Conservation (phyloP, 2,329 filamentous ascomycete species). For the Penicillium concentricum region DNA sequence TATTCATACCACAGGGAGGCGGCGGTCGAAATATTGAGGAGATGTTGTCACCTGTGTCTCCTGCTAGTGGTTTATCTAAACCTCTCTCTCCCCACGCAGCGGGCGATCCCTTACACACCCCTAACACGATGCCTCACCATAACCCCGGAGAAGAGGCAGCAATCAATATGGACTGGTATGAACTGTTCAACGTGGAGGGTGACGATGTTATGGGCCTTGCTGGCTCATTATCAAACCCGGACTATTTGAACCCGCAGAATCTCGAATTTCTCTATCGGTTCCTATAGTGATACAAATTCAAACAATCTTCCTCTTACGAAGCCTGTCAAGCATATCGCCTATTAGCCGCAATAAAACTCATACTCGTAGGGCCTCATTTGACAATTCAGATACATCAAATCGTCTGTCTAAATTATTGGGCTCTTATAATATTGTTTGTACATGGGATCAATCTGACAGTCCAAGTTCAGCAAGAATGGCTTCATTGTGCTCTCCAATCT, state of each 20-base stretch:
- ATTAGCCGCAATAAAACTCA: background rate
- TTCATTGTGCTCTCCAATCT: conserved; percentile 53
- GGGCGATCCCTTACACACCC: conserved; percentile 6
- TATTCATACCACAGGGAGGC: background rate
- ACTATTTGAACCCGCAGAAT: conserved; percentile 32
- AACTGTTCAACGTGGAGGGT: conserved; percentile 30
- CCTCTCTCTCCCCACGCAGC: background rate
- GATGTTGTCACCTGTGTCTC: background rate
- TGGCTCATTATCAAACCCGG: conserved; percentile 30
- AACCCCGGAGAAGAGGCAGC: conserved; percentile 15
- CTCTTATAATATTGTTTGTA: background rate
- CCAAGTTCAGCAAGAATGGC: conserved; percentile 49
- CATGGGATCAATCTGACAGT: background rate
- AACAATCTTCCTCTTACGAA: background rate
- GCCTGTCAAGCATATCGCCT: background rate
- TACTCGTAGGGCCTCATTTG: background rate
- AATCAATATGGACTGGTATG: conserved; percentile 30
- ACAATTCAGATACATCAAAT: background rate
- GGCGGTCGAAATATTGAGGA: background rate
- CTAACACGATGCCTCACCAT: conserved; percentile 3
- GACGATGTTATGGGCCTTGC: conserved; percentile 32
- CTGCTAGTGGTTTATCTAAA: background rate
- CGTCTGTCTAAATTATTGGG: background rate
- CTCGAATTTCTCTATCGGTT: conserved; percentile 35
- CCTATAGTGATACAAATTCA: conserved; percentile 11